Percentiles rank a stretch among this genome's conserved stretches.
Evolutionary conservation across 1,284 basidiomycete species (phyloP).

Genomic region (Naganishia sp.): DNA sequence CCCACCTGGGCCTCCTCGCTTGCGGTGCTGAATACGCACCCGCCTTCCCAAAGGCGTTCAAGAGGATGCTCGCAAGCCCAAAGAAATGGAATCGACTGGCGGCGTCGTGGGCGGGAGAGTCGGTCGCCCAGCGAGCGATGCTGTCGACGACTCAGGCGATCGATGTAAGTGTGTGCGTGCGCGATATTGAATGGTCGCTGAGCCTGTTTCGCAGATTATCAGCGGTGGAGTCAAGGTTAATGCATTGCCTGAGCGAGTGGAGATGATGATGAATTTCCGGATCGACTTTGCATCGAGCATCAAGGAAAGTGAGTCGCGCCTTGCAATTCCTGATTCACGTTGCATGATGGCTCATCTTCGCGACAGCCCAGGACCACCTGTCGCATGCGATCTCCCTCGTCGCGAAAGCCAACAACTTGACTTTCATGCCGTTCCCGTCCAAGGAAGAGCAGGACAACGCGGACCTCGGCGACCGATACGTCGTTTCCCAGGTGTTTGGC

Average conservation of each 20-base stretch:
- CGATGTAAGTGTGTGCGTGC: constrained; percentile 37
- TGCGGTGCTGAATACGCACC: constrained; percentile 56
- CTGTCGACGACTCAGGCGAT: constrained; percentile 51
- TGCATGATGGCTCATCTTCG: constrained; percentile 31
- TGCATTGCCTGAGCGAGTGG: constrained; percentile 52
- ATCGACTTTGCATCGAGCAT: constrained; percentile 51
- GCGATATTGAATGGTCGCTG: background rate
- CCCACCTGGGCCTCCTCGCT: constrained; percentile 55
- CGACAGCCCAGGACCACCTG: constrained; percentile 42
- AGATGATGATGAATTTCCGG: constrained; percentile 49
- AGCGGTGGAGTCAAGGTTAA: constrained; percentile 54
- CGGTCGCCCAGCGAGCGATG: constrained; percentile 48
- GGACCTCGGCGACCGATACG: constrained; percentile 36
- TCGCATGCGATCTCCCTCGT: constrained; percentile 38
- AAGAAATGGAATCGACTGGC: constrained; percentile 54
- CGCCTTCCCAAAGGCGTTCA: constrained; percentile 48
- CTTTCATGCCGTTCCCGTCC: constrained; percentile 39
- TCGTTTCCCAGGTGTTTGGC: constrained; percentile 47
- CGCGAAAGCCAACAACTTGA: constrained; percentile 42
- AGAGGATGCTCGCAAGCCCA: constrained; percentile 44
- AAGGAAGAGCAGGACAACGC: constrained; percentile 31
- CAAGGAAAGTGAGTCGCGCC: constrained; percentile 33
- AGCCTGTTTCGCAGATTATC: constrained; percentile 34
- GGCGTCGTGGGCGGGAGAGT: constrained; percentile 36
- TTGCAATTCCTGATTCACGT: background rate